Base-by-base conservation (phyloP, 2,329 filamentous ascomycete species). In the Leptodontidium sp. region DNA sequence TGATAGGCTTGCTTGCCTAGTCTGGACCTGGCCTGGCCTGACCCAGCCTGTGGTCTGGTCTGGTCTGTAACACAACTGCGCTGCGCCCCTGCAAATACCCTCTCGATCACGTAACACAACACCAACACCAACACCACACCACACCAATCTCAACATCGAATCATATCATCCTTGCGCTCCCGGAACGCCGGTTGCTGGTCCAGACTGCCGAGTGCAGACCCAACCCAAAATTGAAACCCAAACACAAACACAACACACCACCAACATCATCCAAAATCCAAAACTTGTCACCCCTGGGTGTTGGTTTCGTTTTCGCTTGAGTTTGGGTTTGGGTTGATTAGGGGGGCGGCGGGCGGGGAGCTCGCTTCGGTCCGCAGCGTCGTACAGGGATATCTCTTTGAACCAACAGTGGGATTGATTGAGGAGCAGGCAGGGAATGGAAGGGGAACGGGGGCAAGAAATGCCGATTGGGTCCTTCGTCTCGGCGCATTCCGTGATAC, bases 351-450 rank as follows among this genome's bases (percentile, higher is more conserved):
- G 32, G 32, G 53, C 21, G 53, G 32, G 15, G 32, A 4, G 4
- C 17, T 58, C 62, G 62, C 62, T 65, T 65, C 62, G 62, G 62
- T 65, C 62, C 62, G 62, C 38, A 53, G 62, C 62, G 62, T 65
- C 29, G 50, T 29, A 65, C 62, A 65, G 52, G 62, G 62, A 26
- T 61, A 8, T 47, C 32, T 12, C 26, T 43, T n/a, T 32, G 15
- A 57, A 50, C 53, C 53, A 57, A 57, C 53, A 57, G 53, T 57
- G 53, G 53, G 52, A 55, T 55, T 32, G 24, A 55, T 9, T n/a
- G 26, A 8, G 24, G 40, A 3, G 15, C 47, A 29, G 21, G 21
- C 21, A 52, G 8, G 24, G 15, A 21, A 21, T 21, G 21, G 21
- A 21, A 21, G 21, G 21, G 32, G 53, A 32, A 40, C n/a, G 53